Evolutionary conservation across 371 early-diverging fungal genomes (phyloP), one percentile per base, ranked within the genome.

Genomic region (Amoeboaphelidium protococcarum): DNA sequence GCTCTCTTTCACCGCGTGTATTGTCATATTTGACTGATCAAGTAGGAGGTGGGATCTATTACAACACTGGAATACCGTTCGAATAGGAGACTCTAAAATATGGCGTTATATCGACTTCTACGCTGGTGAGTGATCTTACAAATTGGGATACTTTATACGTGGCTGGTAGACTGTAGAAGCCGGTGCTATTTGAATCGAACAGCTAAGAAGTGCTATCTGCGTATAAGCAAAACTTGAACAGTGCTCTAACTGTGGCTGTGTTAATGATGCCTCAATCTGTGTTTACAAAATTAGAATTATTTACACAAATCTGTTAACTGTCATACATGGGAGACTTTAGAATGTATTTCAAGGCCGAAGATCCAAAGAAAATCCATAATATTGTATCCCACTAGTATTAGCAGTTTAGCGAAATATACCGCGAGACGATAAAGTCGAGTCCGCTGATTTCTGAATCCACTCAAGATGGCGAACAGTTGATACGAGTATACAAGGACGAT

Each of bases 161-260:
- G 16, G 89, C 96, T 1, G 96, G 96, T 4, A 74, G 96, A 40
- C 75, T 92, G 74, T 92, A 92, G 51, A 95, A 95, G 55, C 96
- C 96, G 24, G 81, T 82, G 62, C 49, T 65, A 56, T 16, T 47
- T 60, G 19, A n/a, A n/a, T n/a, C n/a, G n/a, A n/a, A n/a, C n/a
- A n/a, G n/a, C n/a, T n/a, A n/a, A n/a, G n/a, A n/a, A n/a, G n/a
- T n/a, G n/a, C n/a, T n/a, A n/a, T n/a, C n/a, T n/a, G 80, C 84
- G 0, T 78, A 78, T 55, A 81, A 82, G 50, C 72, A 77, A 48
- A 94, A 94, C 55, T 62, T 84, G 46, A 71, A 77, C 20, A 76
- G 78, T 52, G 87, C 92, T 4, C 67, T 86, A 1, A 71, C 87
- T 1, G 74, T 79, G 0, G 81, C 88, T 1, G 63, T 91, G 10